Conservation (phyloP, 2,329 filamentous ascomycete species). For the Albifimbria verrucaria region DNA sequence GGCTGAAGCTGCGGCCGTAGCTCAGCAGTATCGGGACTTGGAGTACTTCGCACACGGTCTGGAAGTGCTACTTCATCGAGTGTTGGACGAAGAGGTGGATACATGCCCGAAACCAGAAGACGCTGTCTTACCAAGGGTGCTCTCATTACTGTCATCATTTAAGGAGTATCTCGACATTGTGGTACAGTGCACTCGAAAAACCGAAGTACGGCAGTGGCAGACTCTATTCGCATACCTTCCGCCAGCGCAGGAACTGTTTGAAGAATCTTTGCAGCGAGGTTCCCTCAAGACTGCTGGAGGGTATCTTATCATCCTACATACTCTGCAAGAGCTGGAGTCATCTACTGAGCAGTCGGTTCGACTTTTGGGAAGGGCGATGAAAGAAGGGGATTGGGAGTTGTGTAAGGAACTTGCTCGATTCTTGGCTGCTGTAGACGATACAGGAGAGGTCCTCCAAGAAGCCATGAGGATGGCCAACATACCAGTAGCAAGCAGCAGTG, state of each 20-base stretch:
- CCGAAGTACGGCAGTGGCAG: conserved; percentile 90
- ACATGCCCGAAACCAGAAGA: conserved; percentile 59
- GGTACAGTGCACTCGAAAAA: conserved; percentile 95
- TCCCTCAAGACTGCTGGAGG: conserved; percentile 93
- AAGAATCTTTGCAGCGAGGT: conserved; percentile 81
- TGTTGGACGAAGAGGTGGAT: conserved; percentile 93
- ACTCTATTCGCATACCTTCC: conserved; percentile 91
- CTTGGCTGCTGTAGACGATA: conserved; percentile 85
- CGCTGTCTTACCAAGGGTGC: conserved; percentile 60
- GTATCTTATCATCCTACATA: conserved; percentile 92
- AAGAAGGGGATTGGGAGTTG: conserved; percentile 88
- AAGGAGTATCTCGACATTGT: conserved; percentile 91
- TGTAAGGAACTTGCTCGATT: conserved; percentile 96
- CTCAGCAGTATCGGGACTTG: conserved; percentile 80
- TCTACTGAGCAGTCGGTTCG: conserved; percentile 77
- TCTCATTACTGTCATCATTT: conserved; percentile 67
- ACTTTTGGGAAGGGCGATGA: conserved; percentile 75
- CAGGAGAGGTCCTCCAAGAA: conserved; percentile 72
- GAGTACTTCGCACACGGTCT: conserved; percentile 92
- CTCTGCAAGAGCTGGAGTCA: conserved; percentile 65
- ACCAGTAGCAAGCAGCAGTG: conserved; percentile 18
- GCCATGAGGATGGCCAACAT: conserved; percentile 63
- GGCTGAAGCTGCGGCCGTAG: conserved; percentile 76
- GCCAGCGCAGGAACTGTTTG: conserved; percentile 86
- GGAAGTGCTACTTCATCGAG: conserved; percentile 87